phyloP scores from a whole-genome alignment of 192 early-diverging fungal genomes.

The Umbelopsis vinacea region DNA sequence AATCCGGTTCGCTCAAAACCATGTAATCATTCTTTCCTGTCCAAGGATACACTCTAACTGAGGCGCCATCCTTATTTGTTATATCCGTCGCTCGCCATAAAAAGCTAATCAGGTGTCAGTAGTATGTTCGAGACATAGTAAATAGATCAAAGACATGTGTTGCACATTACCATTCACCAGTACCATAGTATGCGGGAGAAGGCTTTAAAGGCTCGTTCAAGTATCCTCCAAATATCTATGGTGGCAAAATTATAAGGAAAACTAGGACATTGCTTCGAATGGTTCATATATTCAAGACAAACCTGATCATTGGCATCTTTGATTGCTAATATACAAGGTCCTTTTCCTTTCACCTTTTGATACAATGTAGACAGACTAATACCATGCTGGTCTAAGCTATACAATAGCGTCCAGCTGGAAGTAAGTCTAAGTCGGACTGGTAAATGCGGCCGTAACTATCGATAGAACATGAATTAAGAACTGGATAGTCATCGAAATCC shows the following conservation, averaged over 20 bases:
- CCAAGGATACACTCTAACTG: slow-evolving; percentile 66
- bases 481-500: slow-evolving; percentile 7
- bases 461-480: not conserved
- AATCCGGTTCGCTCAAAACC: slow-evolving; percentile 72
- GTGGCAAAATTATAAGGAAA: not conserved
- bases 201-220: slow-evolving; percentile 68
- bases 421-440: slow-evolving; percentile 80
- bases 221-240: slow-evolving; percentile 81
- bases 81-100: slow-evolving; percentile 66
- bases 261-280: not conserved
- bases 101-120: slow-evolving; percentile 52
- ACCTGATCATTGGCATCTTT: slow-evolving; percentile 64
- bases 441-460: slow-evolving; percentile 75
- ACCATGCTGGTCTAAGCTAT: slow-evolving; percentile 94
- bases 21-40: slow-evolving; percentile 83
- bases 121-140: not conserved
- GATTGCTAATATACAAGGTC: slow-evolving; percentile 70
- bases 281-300: slow-evolving; percentile 9
- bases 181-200: slow-evolving; percentile 73
- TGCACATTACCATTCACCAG: slow-evolving; percentile 73
- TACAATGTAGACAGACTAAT: slow-evolving; percentile 87
- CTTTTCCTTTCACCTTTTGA: slow-evolving; percentile 62
- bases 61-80: slow-evolving; percentile 27
- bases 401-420: slow-evolving; percentile 79
- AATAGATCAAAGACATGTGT: not conserved